A percentile compares a stretch with the other conserved stretches of the same genome.
Evolutionary conservation across 305 asterid genomes (phyloP).

Genomic region (Solanum chacoense): DNA sequence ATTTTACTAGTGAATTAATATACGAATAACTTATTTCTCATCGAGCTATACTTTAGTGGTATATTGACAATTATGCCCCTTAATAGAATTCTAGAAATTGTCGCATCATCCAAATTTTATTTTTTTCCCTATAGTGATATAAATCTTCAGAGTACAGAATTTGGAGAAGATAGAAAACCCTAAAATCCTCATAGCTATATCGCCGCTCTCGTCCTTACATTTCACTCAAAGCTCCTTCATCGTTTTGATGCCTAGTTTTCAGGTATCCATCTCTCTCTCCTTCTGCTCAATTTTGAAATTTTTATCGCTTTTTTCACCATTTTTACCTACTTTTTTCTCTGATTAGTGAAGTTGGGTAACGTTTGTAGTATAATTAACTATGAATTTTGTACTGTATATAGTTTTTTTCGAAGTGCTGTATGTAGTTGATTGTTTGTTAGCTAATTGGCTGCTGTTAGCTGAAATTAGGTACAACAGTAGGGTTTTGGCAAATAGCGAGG

Average conservation of each 20-base stretch:
- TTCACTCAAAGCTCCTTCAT: not conserved
- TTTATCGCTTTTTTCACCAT: not conserved
- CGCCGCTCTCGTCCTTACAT: slow-evolving; percentile 2
- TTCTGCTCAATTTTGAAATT: not conserved
- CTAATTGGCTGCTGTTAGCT: not conserved
- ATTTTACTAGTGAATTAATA: too few relatives aligned
- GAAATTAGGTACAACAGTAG: not conserved
- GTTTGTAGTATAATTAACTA: not conserved
- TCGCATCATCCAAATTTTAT: not conserved
- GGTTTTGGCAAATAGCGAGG: not conserved
- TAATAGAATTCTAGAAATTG: not conserved
- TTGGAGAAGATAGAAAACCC: not conserved
- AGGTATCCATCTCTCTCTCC: not conserved
- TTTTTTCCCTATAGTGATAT: not conserved
- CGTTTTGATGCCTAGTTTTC: not conserved
- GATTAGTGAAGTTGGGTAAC: not conserved
- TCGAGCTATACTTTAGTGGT: not conserved
- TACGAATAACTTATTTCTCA: too few relatives aligned
- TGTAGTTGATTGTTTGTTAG: not conserved
- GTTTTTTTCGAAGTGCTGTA: not conserved
- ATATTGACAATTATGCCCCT: not conserved
- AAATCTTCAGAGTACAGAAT: not conserved
- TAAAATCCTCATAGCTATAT: not conserved
- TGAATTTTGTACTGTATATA: not conserved
- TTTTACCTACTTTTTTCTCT: not conserved